phyloP scores from a whole-genome alignment of 805 yeast species.

The Wickerhamiella allomyrinae region DNA sequence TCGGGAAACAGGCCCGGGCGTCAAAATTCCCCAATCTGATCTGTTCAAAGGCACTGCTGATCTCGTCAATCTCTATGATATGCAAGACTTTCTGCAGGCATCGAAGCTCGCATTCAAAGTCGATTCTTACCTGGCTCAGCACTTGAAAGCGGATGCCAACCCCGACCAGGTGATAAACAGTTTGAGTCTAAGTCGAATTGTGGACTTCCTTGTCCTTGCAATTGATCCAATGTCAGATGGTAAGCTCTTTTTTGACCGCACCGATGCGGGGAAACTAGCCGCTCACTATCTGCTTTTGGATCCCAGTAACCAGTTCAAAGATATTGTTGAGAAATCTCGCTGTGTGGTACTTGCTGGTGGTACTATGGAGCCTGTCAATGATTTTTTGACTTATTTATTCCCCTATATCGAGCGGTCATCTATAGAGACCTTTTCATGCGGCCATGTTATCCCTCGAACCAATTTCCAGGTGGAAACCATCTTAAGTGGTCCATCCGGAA shows the following conservation, averaged over 20 bases:
- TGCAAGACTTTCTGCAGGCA: constrained; percentile 46
- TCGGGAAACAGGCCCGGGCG: constrained; percentile 35
- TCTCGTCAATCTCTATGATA: constrained; percentile 49
- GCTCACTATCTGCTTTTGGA: constrained; percentile 59
- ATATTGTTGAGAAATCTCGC: constrained; percentile 46
- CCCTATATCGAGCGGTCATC: constrained; percentile 35
- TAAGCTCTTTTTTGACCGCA: constrained; percentile 48
- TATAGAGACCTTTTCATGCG: constrained; percentile 52
- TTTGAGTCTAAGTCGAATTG: constrained; percentile 52
- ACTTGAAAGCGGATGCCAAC: not conserved
- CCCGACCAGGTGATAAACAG: constrained; percentile 16
- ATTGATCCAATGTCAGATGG: constrained; percentile 74
- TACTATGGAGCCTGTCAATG: constrained; percentile 82
- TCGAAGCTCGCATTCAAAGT: constrained; percentile 76
- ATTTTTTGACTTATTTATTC: constrained; percentile 49
- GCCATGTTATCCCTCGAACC: constrained; percentile 64
- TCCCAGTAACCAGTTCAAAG: constrained; percentile 56
- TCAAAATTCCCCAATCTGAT: constrained; percentile 35
- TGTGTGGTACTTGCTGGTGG: constrained; percentile 85
- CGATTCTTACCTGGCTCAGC: constrained; percentile 45
- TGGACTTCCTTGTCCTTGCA: constrained; percentile 48
- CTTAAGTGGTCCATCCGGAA: constrained; percentile 17
- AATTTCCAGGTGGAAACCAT: constrained; percentile 53
- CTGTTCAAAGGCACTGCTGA: constrained; percentile 57
- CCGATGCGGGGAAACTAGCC: constrained; percentile 5